Conservation (phyloP, 441 rosid species). For the Rhodomyrtus psidioides region DNA sequence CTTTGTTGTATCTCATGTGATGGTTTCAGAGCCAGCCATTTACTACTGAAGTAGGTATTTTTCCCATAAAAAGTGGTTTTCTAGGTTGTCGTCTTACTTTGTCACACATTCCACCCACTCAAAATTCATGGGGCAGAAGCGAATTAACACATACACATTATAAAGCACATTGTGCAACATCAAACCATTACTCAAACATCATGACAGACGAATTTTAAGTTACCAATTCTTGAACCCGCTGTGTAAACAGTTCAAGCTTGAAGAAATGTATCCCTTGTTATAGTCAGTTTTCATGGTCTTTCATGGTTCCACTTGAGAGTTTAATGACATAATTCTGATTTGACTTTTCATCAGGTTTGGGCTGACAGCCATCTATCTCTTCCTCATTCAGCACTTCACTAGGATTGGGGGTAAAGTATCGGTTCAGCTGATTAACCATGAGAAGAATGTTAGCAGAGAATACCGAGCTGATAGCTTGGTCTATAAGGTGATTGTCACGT, state of each 20-base stretch:
- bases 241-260: neutral
- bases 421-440: slow-evolving; percentile 66
- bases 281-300: neutral
- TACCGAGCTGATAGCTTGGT: slow-evolving; percentile 79
- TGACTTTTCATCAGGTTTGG: slow-evolving; percentile 47
- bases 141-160: neutral
- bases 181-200: neutral
- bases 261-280: neutral
- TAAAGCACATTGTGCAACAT: neutral
- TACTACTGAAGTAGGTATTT: neutral
- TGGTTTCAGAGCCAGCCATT: neutral
- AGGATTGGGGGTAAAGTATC: slow-evolving; percentile 75
- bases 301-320: neutral
- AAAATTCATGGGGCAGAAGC: neutral
- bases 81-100: neutral
- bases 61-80: neutral
- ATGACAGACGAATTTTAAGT: neutral
- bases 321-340: neutral
- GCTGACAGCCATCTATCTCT: slow-evolving; percentile 75
- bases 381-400: slow-evolving; percentile 76
- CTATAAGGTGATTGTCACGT: slow-evolving; percentile 48
- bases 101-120: neutral
- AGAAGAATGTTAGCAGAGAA: slow-evolving; percentile 66
- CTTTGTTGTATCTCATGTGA: neutral
- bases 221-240: neutral